Conservation (phyloP, 768 basidiomycete genomes). For the Podaxis sp. region DNA sequence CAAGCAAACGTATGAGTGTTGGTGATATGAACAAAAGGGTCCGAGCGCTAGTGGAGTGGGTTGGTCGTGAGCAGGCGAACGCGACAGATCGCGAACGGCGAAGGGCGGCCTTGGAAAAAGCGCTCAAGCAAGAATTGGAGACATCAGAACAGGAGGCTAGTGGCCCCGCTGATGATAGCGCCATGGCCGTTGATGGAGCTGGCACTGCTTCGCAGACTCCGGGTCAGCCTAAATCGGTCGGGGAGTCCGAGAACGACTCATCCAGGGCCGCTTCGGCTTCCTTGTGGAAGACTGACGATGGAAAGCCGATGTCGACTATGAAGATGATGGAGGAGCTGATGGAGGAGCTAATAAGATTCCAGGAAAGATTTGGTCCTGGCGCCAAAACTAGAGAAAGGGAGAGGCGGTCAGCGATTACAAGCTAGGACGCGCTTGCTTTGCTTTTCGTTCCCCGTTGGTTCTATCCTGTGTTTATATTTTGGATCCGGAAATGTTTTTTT, state of each 20-base stretch:
- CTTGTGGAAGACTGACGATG: conserved; percentile 15
- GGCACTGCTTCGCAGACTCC: conserved; percentile 6
- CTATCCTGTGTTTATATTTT: not conserved
- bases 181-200: conserved; percentile 34
- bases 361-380: conserved; percentile 76
- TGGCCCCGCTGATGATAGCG: conserved; percentile 23
- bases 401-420: conserved; percentile 36
- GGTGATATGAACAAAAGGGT: conserved; percentile 97
- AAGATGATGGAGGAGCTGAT: conserved; percentile 90
- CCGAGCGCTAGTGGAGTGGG: conserved; percentile 87
- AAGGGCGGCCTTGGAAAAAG: conserved; percentile 63
- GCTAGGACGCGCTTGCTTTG: not conserved
- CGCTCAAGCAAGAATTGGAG: conserved; percentile 38
- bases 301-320: conserved; percentile 48
- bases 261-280: not conserved
- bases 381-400: conserved; percentile 53
- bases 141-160: conserved; percentile 14
- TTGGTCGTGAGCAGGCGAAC: conserved; percentile 83
- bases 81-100: conserved; percentile 71
- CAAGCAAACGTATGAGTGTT: conserved; percentile 92
- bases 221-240: conserved; percentile 16
- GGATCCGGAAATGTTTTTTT: not conserved
- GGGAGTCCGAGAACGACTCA: conserved; percentile 13
- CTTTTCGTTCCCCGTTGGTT: not conserved
- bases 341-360: conserved; percentile 85